phyloP scores from a whole-genome alignment of 2,329 filamentous ascomycete genomes.

The Colletotrichum sp. region DNA sequence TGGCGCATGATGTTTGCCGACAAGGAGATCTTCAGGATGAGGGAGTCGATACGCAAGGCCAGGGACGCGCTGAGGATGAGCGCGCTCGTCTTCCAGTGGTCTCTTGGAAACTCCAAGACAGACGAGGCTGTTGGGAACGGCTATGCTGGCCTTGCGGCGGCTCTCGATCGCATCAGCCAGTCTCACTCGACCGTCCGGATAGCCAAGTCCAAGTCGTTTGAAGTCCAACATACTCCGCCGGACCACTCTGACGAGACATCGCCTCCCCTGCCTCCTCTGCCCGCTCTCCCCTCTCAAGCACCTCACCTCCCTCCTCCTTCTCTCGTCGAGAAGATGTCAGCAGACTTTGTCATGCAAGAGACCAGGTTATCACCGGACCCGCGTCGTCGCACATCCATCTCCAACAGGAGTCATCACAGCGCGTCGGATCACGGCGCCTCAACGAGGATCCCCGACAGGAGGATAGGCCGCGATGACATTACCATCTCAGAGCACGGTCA shows the following conservation, averaged over 20 bases:
- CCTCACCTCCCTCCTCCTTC: constrained; percentile 22
- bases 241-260: background rate
- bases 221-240: constrained; percentile 14
- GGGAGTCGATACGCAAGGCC: constrained; percentile 59
- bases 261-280: background rate
- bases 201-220: constrained; percentile 33
- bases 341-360: constrained; percentile 20
- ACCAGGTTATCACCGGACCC: constrained; percentile 16
- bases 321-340: constrained; percentile 22
- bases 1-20: constrained; percentile 70
- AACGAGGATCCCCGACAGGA: constrained; percentile 15
- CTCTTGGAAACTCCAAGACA: constrained; percentile 61
- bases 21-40: constrained; percentile 66
- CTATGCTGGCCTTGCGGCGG: constrained; percentile 70
- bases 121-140: constrained; percentile 69
- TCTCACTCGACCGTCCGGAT: constrained; percentile 29
- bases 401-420: constrained; percentile 26
- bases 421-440: constrained; percentile 15
- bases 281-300: constrained; percentile 19
- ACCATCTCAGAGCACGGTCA: constrained; percentile 22
- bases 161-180: constrained; percentile 58
- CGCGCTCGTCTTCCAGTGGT: constrained; percentile 70
- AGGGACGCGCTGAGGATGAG: constrained; percentile 69
- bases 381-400: constrained; percentile 29
- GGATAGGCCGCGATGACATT: constrained; percentile 16